Conservation (phyloP, 768 basidiomycete genomes). For the Trametes coccinea region DNA sequence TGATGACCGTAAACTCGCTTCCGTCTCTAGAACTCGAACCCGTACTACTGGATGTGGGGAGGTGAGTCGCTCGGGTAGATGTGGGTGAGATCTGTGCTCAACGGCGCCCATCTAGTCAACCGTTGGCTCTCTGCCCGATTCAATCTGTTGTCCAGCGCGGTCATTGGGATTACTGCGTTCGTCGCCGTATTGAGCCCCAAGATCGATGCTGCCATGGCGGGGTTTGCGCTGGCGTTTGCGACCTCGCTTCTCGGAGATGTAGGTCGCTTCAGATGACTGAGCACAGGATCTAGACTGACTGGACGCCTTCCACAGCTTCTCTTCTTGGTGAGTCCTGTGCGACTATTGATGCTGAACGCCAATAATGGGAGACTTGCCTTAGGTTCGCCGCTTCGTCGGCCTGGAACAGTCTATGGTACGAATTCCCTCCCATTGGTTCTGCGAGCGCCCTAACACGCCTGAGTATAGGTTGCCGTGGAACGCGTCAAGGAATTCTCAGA, state of each 20-base stretch:
- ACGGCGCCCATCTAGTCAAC: constrained; percentile 54
- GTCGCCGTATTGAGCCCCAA: constrained; percentile 66
- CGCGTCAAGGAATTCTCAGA: constrained; percentile 92
- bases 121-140: constrained; percentile 90
- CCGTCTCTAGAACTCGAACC: constrained; percentile 53
- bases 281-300: constrained; percentile 23
- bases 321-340: constrained; percentile 50
- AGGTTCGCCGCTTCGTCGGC: constrained; percentile 78
- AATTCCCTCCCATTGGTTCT: not conserved
- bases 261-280: constrained; percentile 22
- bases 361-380: constrained; percentile 5
- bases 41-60: constrained; percentile 92
- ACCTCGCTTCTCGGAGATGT: constrained; percentile 72
- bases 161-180: constrained; percentile 72
- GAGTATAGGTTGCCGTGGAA: constrained; percentile 71
- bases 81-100: not conserved
- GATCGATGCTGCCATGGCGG: constrained; percentile 80
- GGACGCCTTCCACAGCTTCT: constrained; percentile 42
- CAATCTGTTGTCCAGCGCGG: constrained; percentile 71
- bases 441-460: constrained; percentile 6
- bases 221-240: constrained; percentile 86
- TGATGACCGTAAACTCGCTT: constrained; percentile 10
- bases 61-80: constrained; percentile 40
- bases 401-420: constrained; percentile 90
- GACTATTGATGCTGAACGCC: not conserved